Percentiles rank a stretch among this genome's conserved stretches.
Evolutionary conservation across 176 grass and related monocot species (phyloP).

Genomic region (Aegilops speltoides): DNA sequence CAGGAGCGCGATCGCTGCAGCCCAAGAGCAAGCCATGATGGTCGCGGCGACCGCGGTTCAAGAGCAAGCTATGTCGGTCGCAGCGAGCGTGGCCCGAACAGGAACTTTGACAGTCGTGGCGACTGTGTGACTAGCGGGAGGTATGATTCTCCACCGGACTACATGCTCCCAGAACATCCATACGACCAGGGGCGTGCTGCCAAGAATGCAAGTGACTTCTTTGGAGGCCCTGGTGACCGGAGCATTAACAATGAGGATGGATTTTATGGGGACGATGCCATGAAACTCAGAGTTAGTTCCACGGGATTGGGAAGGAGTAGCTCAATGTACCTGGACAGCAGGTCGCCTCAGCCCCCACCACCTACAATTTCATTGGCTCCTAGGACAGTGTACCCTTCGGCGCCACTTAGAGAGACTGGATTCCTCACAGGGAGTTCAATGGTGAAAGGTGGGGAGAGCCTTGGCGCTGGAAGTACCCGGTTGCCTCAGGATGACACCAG

Average conservation of each 20-base stretch:
- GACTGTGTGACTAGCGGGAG: neutral
- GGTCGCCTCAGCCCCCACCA: neutral
- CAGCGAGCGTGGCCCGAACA: neutral
- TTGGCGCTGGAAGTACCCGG: neutral
- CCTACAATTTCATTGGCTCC: neutral
- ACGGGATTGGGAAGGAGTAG: conserved; percentile 24
- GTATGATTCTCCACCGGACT: conserved; percentile 21
- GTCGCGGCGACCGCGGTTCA: neutral
- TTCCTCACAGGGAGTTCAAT: conserved; percentile 22
- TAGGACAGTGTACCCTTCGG: conserved; percentile 18
- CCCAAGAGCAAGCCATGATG: neutral
- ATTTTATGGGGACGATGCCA: neutral
- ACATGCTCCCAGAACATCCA: conserved; percentile 42
- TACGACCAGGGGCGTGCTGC: conserved; percentile 20
- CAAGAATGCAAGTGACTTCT: conserved; percentile 26
- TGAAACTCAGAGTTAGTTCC: conserved; percentile 23
- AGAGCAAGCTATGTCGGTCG: neutral
- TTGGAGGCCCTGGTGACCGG: conserved; percentile 7
- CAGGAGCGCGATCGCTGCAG: conserved; percentile 6
- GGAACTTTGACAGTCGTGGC: neutral
- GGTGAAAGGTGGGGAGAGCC: conserved; percentile 13
- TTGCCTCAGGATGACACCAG: conserved; percentile 2
- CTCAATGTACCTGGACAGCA: conserved; percentile 24
- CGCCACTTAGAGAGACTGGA: conserved; percentile 18
- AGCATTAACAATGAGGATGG: conserved; percentile 9